A percentile compares a stretch with the other conserved stretches of the same genome.
These are phyloP conservation scores for Backusella sp. DNA, from an alignment of 192 early-diverging fungal genomes.

Conservation along the genomic window DNA sequence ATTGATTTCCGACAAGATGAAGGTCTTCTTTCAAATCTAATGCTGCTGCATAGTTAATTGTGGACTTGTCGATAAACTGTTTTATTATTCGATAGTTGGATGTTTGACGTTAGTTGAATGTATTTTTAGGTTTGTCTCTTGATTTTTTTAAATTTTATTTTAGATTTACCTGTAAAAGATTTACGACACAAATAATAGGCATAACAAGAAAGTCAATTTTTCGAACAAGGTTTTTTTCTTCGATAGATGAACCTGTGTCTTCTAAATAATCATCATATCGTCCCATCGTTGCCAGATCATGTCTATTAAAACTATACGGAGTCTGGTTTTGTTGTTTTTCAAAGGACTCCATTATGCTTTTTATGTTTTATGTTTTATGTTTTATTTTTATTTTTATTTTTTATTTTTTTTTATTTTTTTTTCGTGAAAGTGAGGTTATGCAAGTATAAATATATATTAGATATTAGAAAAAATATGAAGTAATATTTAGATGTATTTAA, in stretches of 20 bases:
- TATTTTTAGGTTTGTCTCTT: background rate
- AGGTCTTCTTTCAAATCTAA: constrained; percentile 22
- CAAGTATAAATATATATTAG: background rate
- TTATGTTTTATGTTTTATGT: background rate
- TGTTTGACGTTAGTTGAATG: background rate
- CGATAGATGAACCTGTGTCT: background rate
- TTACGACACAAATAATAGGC: constrained; percentile 24
- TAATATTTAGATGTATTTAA: background rate
- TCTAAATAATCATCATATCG: constrained; percentile 12
- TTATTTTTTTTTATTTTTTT: background rate
- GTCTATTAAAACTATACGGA: background rate
- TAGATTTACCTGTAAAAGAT: constrained; percentile 29
- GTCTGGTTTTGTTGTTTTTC: constrained; percentile 1
- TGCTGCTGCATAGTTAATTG: constrained; percentile 24
- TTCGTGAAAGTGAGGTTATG: background rate
- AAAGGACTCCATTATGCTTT: background rate
- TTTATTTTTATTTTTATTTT: background rate
- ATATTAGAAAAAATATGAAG: background rate
- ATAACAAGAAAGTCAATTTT: constrained; percentile 28
- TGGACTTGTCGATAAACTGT: constrained; percentile 33
- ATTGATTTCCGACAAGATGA: constrained; percentile 22
- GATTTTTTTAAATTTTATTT: background rate
- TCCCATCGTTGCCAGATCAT: background rate
- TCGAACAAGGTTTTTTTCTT: constrained; percentile 22
- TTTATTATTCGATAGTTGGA: background rate